Base-by-base conservation (phyloP, 2,329 filamentous ascomycete genomes). In the Rutstroemia sp. region DNA sequence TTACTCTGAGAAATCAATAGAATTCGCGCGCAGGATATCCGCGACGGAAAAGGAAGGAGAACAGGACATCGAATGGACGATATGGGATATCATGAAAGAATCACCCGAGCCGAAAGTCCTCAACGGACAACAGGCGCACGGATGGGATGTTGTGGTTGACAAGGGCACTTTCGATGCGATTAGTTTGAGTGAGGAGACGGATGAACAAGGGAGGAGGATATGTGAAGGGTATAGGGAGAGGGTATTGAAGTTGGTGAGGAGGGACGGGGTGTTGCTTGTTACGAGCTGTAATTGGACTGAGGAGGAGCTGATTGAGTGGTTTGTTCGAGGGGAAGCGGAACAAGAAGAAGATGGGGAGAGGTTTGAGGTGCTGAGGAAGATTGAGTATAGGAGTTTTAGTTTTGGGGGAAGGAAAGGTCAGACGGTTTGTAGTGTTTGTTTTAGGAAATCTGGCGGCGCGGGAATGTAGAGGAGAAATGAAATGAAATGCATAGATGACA, bases 241-340 rank as follows among this genome's bases (percentile, higher is more conserved):
- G 52, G 85, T 92, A 34, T 75, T 85, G 59, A 73, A 72, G 27
- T 77, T 97, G 61, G 79, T 97, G 52, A 83, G 82, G 64, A 74
- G 73, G 1, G 86, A 85, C 1, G 90, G 90, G 0, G 76, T 90
- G 23, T 81, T 97, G 65, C 72, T 96, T 58, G 82, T 99, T 54
- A 97, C 94, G 54, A 96, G 91, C 72, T 99, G 94, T 71, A 99
- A 99, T 73, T 99, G 94, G 94, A 97, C 92, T 1, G 91, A 94
- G 74, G 81, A 84, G 42, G 94, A 99, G 75, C 73, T 99, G 66
- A 76, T 79, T 59, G 74, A 73, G 16, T 97, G 92, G 91, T 94
- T 97, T 69, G 83, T 79, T 50, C 75, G 71, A 3, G 71, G 58
- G 19, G 60, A 63, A 37, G 83, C 79, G 51, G 75, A 71, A 2